phyloP scores from a whole-genome alignment of 495 filamentous ascomycete genomes.

The Oidiodendron maius region DNA sequence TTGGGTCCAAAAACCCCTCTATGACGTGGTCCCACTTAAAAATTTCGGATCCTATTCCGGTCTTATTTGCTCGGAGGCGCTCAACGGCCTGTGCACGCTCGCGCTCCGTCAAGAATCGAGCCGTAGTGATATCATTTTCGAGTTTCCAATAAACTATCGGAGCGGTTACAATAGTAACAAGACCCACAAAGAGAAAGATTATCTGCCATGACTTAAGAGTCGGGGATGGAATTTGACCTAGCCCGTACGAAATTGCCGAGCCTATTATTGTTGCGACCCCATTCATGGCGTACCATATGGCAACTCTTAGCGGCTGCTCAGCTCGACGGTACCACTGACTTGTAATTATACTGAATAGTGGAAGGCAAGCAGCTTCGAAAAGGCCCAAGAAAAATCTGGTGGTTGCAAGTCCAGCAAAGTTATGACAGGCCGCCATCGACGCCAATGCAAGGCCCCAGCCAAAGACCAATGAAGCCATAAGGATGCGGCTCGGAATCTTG shows the following conservation, averaged over 20 bases:
- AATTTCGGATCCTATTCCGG: slow-evolving; percentile 46
- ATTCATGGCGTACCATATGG: slow-evolving; percentile 60
- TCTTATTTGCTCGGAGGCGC: slow-evolving; percentile 45
- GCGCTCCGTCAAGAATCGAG: slow-evolving; percentile 43
- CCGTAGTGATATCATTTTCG: slow-evolving; percentile 44
- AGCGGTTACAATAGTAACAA: slow-evolving; percentile 47
- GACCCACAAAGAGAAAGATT: slow-evolving; percentile 58
- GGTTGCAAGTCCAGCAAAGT: slow-evolving; percentile 69
- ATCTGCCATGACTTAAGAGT: slow-evolving; percentile 54
- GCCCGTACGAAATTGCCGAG: slow-evolving; percentile 52
- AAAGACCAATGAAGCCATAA: slow-evolving; percentile 54
- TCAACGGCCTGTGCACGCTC: slow-evolving; percentile 42
- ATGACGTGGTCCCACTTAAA: slow-evolving; percentile 42
- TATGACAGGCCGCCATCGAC: slow-evolving; percentile 46
- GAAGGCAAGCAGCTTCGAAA: slow-evolving; percentile 70
- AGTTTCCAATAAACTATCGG: slow-evolving; percentile 44
- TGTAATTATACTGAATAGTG: slow-evolving; percentile 53
- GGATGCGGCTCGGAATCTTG: slow-evolving; percentile 56
- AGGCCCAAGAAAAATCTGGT: slow-evolving; percentile 85
- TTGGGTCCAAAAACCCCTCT: slow-evolving; percentile 36
- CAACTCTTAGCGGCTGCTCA: slow-evolving; percentile 58
- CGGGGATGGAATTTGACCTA: slow-evolving; percentile 48
- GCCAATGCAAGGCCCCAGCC: slow-evolving; percentile 58
- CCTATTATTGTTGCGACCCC: slow-evolving; percentile 59
- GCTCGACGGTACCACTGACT: slow-evolving; percentile 57